phyloP scores from a whole-genome alignment of 2,329 filamentous ascomycete genomes.

The Fusarium sp. region DNA sequence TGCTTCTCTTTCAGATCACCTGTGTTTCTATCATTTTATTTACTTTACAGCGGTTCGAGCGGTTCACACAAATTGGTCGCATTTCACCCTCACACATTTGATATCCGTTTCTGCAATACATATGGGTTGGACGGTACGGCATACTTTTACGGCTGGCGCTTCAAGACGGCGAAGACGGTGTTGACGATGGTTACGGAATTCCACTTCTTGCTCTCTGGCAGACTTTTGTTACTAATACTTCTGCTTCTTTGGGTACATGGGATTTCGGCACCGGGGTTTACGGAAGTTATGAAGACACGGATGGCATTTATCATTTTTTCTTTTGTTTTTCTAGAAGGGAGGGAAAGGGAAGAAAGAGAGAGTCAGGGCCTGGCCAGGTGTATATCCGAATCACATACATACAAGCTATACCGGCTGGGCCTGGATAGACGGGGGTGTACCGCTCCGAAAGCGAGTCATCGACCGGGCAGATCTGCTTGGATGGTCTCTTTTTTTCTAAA shows the following conservation, averaged over 20 bases:
- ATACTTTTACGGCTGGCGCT: constrained; percentile 47
- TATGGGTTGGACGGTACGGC: constrained; percentile 38
- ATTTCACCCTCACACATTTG: constrained; percentile 35
- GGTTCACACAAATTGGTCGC: constrained; percentile 34
- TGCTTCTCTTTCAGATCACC: constrained; percentile 25
- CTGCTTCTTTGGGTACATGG: constrained; percentile 44
- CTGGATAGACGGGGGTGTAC: constrained; percentile 38
- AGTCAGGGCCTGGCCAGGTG: constrained; percentile 17
- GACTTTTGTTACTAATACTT: constrained; percentile 39
- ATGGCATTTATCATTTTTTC: constrained; percentile 44
- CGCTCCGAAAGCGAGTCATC: constrained; percentile 38
- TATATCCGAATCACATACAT: constrained; percentile 18
- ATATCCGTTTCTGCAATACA: constrained; percentile 40
- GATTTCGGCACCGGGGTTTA: constrained; percentile 43
- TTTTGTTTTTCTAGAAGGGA: constrained; percentile 26
- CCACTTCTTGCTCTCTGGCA: constrained; percentile 42
- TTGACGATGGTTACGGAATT: constrained; percentile 49
- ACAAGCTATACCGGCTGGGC: constrained; percentile 16
- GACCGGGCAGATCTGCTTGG: constrained; percentile 28
- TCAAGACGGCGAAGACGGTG: constrained; percentile 43
- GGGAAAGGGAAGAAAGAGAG: not conserved
- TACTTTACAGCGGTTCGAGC: constrained; percentile 40
- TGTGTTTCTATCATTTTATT: constrained; percentile 35
- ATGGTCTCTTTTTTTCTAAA: constrained; percentile 24
- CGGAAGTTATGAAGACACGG: constrained; percentile 48